These are phyloP conservation scores for Fusarium nodosum DNA, from an alignment of 2,329 filamentous ascomycete genomes.

Conservation along the genomic window DNA sequence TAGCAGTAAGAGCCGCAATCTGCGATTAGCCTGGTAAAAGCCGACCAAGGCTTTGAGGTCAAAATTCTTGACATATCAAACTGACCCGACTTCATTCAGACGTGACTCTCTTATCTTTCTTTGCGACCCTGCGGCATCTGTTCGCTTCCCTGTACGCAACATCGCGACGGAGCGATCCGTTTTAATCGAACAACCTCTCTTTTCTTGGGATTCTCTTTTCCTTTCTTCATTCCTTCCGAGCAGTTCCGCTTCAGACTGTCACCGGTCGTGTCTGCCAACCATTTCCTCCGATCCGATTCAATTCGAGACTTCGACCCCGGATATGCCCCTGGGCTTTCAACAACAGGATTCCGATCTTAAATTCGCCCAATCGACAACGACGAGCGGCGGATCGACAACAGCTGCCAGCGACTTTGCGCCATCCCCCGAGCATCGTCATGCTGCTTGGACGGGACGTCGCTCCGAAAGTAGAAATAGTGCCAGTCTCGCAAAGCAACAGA, in stretches of 20 bases:
- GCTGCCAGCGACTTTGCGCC: constrained; percentile 43
- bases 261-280: constrained; percentile 23
- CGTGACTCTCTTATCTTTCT: constrained; percentile 31
- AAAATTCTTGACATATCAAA: constrained; percentile 45
- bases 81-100: constrained; percentile 34
- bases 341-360: constrained; percentile 44
- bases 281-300: constrained; percentile 15
- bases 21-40: constrained; percentile 29
- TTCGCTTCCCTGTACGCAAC: constrained; percentile 14
- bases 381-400: constrained; percentile 36
- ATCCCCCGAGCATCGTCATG: constrained; percentile 53
- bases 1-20: constrained; percentile 39
- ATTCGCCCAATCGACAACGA: constrained; percentile 42
- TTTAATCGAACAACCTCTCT: constrained; percentile 3
- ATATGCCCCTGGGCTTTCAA: constrained; percentile 49
- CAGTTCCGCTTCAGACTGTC: constrained; percentile 30
- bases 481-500: constrained; percentile 44
- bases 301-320: constrained; percentile 23
- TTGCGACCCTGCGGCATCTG: constrained; percentile 36
- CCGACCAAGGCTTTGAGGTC: constrained; percentile 19
- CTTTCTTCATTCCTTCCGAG: constrained; percentile 18
- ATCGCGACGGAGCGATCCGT: constrained; percentile 27
- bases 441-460: constrained; percentile 47
- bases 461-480: constrained; percentile 48
- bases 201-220: constrained; percentile 35